Conservation (phyloP, 2,329 filamentous ascomycete species). For the Xylariaceae sp. region DNA sequence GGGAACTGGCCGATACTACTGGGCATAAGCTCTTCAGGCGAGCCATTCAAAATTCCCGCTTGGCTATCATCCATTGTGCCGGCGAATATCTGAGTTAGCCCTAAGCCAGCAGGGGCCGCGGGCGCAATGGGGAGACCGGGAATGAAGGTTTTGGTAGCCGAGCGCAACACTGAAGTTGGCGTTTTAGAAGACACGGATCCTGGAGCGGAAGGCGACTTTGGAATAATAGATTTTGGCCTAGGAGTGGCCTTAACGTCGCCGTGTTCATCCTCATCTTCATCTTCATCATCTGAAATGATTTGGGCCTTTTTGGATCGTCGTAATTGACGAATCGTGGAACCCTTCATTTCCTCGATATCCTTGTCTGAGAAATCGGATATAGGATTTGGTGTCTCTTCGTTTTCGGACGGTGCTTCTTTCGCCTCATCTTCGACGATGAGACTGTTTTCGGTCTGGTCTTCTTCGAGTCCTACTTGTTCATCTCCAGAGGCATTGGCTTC, state of each 20-base stretch:
- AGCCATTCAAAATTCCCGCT: slow-evolving; percentile 27
- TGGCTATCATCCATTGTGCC: slow-evolving; percentile 74
- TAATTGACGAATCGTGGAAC: slow-evolving; percentile 37
- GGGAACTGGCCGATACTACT: slow-evolving; percentile 51
- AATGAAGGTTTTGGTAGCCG: slow-evolving; percentile 63
- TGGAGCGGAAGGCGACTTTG: slow-evolving; percentile 40
- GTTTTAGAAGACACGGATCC: slow-evolving; percentile 45
- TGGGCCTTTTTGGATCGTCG: slow-evolving; percentile 46
- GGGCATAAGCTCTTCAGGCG: slow-evolving; percentile 49
- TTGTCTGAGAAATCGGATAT: slow-evolving; percentile 33
- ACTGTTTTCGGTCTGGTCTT: slow-evolving; percentile 12
- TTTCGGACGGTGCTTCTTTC: slow-evolving; percentile 35
- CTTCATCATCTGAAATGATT: slow-evolving; percentile 59
- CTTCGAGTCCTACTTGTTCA: slow-evolving; percentile 12
- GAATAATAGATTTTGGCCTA: slow-evolving; percentile 37
- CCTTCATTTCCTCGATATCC: slow-evolving; percentile 34
- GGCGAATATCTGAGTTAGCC: slow-evolving; percentile 84
- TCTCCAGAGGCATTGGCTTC: slow-evolving; percentile 28
- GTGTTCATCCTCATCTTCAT: slow-evolving; percentile 35
- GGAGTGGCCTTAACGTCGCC: slow-evolving; percentile 44
- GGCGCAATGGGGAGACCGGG: slow-evolving; percentile 56
- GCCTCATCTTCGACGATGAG: slow-evolving; percentile 34
- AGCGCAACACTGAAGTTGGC: slow-evolving; percentile 61
- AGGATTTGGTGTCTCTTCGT: slow-evolving; percentile 18
- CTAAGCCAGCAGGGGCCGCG: slow-evolving; percentile 56